Conservation (phyloP, 2,329 filamentous ascomycete genomes). For the Xylariaceae sp. region DNA sequence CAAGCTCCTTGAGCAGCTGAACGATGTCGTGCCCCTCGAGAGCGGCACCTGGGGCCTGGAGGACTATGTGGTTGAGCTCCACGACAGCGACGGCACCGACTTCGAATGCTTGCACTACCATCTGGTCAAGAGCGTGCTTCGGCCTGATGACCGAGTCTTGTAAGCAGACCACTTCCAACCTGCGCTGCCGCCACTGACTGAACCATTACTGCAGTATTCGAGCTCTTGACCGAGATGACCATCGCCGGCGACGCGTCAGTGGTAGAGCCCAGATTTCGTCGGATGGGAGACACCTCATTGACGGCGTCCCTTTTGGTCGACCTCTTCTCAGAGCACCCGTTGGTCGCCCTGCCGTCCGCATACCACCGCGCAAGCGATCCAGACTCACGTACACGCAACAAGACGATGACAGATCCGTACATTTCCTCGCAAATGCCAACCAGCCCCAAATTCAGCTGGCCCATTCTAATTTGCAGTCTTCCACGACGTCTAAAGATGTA, state of each 20-base stretch:
- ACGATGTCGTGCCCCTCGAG: slow-evolving; percentile 76
- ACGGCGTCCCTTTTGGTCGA: slow-evolving; percentile 79
- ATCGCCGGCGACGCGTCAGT: slow-evolving; percentile 64
- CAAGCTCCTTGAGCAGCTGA: slow-evolving; percentile 71
- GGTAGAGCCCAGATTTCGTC: slow-evolving; percentile 76
- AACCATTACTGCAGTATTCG: slow-evolving; percentile 56
- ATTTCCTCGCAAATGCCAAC: slow-evolving; percentile 34
- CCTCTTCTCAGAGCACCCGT: slow-evolving; percentile 57
- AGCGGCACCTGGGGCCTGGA: slow-evolving; percentile 78
- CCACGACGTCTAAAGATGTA: slow-evolving; percentile 32
- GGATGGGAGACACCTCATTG: slow-evolving; percentile 75
- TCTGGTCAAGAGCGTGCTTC: slow-evolving; percentile 61
- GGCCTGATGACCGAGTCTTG: slow-evolving; percentile 80
- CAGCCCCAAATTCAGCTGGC: slow-evolving; percentile 7
- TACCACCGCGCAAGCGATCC: slow-evolving; percentile 68
- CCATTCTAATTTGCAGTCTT: slow-evolving; percentile 23
- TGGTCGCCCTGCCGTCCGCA: slow-evolving; percentile 60
- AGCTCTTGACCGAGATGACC: slow-evolving; percentile 67
- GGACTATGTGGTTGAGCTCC: slow-evolving; percentile 79
- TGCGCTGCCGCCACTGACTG: not conserved
- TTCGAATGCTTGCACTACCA: slow-evolving; percentile 90
- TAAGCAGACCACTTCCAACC: slow-evolving; percentile 39
- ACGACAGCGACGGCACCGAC: slow-evolving; percentile 46
- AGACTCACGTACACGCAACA: slow-evolving; percentile 42
- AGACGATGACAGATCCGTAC: slow-evolving; percentile 26